Evolutionary conservation across 2,329 filamentous ascomycete species (phyloP), one percentile per base, ranked within the genome.

Genomic region (Bipolaris bicolor): DNA sequence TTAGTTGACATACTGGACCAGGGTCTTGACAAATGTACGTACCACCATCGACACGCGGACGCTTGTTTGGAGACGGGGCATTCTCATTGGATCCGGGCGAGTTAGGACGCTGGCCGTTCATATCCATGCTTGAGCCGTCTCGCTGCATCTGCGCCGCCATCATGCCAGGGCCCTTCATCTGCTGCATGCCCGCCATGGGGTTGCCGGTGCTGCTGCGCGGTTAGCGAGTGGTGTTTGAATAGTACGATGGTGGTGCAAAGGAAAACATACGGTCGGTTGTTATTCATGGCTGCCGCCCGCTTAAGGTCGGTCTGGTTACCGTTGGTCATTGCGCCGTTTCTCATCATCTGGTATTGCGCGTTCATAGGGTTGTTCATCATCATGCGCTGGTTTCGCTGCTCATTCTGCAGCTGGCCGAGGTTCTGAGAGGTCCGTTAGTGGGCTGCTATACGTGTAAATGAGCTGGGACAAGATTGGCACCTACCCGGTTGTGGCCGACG

Each of bases 51-150:
- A 97, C 85, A 55, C 93, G 90, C 56, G 88, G 91, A 70, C 93
- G 86, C 81, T 98, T 98, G 62, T 90, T 94, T 1, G 94, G 94
- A 31, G 94, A 98, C 4, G 92, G 92, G 24, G 91, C 92, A 70
- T 95, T 95, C 51, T 97, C 93, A 52, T 88, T 88, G 36, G 89
- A 89, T 49, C 88, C 87, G 7, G 94, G 94, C 33, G 94, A 97
- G 56, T 89, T 88, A 26, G 92, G 89, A 58, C 92, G 87, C 62
- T 78, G 79, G 65, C 90, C 90, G 77, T 89, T 91, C 76, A 90
- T 89, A 68, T 96, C 92, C 85, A 95, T 92, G 61, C 89, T 88
- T 15, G 91, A 94, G 52, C 91, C 90, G 69, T 96, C 92, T 58
- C 92, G 85, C 75, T 94, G 90, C 90, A 97, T 96, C 74, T 90